phyloP scores from a whole-genome alignment of 768 basidiomycete genomes.

The Clitopilus hobsonii region DNA sequence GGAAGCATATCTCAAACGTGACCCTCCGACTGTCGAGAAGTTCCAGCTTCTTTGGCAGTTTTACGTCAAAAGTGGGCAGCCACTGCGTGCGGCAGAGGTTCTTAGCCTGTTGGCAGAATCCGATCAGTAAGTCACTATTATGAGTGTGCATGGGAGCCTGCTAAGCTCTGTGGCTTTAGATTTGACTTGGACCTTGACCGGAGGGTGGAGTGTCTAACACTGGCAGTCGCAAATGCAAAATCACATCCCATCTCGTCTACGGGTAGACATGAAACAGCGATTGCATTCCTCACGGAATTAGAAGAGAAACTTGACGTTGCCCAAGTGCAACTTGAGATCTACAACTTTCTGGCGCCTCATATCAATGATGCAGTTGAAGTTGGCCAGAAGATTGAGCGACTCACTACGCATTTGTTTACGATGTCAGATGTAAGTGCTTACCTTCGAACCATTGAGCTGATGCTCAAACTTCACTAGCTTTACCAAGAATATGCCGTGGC shows the following conservation, averaged over 20 bases:
- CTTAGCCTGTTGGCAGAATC: slow-evolving; percentile 82
- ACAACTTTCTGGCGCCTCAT: slow-evolving; percentile 59
- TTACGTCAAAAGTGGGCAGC: slow-evolving; percentile 89
- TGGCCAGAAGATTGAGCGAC: slow-evolving; percentile 55
- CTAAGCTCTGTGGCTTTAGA: slow-evolving; percentile 25
- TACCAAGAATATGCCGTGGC: slow-evolving; percentile 87
- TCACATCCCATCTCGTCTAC: slow-evolving; percentile 81
- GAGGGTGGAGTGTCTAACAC: slow-evolving; percentile 87
- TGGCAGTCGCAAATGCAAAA: slow-evolving; percentile 94
- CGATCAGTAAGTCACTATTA: slow-evolving; percentile 51
- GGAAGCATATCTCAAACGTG: slow-evolving; percentile 81
- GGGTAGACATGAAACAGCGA: slow-evolving; percentile 82
- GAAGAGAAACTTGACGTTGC: slow-evolving; percentile 98
- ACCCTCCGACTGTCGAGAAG: slow-evolving; percentile 76
- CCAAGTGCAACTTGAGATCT: slow-evolving; percentile 93
- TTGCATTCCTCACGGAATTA: slow-evolving; percentile 89
- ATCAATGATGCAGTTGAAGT: slow-evolving; percentile 57
- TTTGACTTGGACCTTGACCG: slow-evolving; percentile 65
- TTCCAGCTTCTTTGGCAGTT: slow-evolving; percentile 94
- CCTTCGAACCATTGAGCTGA: slow-evolving; percentile 3
- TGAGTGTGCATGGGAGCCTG: background rate
- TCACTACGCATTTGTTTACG: slow-evolving; percentile 60
- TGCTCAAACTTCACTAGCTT: slow-evolving; percentile 46
- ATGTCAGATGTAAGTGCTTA: slow-evolving; percentile 70
- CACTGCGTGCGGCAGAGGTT: slow-evolving; percentile 83